Evolutionary conservation across 2,329 filamentous ascomycete species (phyloP).

Genomic region (Cercospora sp.): DNA sequence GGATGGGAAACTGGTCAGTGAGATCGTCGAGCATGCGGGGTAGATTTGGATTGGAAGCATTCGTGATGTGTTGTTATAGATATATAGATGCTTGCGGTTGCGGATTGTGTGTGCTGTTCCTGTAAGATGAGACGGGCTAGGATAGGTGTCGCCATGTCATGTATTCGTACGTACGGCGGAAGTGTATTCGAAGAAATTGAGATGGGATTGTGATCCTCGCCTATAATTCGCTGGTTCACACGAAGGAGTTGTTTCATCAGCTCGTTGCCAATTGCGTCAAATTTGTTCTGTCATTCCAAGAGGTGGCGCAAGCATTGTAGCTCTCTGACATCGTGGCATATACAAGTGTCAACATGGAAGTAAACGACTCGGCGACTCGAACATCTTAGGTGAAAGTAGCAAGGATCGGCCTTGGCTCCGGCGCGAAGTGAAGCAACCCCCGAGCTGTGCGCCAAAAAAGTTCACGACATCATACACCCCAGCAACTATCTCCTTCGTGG

Average conservation of each 20-base stretch:
- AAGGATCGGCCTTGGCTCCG: not conserved
- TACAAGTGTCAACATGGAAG: not conserved
- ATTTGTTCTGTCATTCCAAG: not conserved
- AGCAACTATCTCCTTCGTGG: not conserved
- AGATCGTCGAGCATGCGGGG: constrained; percentile 94
- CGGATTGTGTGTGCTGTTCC: not conserved
- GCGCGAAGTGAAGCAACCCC: constrained; percentile 1
- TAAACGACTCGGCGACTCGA: not conserved
- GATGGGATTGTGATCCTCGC: not conserved
- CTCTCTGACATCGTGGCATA: not conserved
- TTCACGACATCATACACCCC: not conserved
- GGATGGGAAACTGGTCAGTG: constrained; percentile 76
- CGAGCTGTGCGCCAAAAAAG: not conserved
- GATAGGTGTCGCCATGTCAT: not conserved
- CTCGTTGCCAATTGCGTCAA: not conserved
- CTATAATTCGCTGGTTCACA: not conserved
- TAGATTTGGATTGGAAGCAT: not conserved
- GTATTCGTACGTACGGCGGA: not conserved
- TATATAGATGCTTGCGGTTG: not conserved
- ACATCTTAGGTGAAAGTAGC: not conserved
- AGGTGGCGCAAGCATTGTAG: not conserved
- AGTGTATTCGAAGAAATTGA: not conserved
- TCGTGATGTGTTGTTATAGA: not conserved
- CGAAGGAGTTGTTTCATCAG: not conserved
- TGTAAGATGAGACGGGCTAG: not conserved